These are phyloP conservation scores for Glebionis coronaria DNA, from an alignment of 129 eudicot genomes.

Conservation along the genomic window DNA sequence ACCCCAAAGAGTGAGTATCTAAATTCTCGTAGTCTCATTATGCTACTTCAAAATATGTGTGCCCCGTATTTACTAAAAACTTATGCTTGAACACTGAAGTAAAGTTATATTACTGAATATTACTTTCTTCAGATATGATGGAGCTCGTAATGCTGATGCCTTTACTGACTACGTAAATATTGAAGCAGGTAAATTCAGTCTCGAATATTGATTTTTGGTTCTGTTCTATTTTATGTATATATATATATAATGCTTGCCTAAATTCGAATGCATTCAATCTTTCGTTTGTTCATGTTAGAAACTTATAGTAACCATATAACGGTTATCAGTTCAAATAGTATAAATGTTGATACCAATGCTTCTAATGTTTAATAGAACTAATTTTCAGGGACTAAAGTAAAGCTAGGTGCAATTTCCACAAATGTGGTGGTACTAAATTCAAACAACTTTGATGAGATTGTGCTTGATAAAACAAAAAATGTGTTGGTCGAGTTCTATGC, in stretches of 20 bases:
- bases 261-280: not conserved
- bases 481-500: conserved; percentile 91
- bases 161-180: conserved; percentile 61
- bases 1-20: conserved; percentile 64
- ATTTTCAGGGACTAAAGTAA: conserved; percentile 69
- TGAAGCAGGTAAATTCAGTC: conserved; percentile 56
- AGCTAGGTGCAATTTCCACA: conserved; percentile 56
- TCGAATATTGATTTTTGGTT: no score
- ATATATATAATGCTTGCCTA: not conserved
- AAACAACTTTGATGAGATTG: conserved; percentile 68
- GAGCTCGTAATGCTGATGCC: conserved; percentile 68
- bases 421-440: conserved; percentile 61
- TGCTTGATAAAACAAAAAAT: conserved; percentile 65
- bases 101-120: not conserved
- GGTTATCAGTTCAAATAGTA: not conserved
- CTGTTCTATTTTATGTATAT: not conserved
- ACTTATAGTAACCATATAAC: not conserved
- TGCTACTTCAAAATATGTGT: not conserved
- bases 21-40: not conserved
- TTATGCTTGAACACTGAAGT: not conserved
- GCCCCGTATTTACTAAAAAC: not conserved
- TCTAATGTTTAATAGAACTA: not conserved
- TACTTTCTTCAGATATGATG: conserved; percentile 60
- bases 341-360: no score
- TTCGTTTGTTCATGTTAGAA: no score